phyloP scores from a whole-genome alignment of 1,284 basidiomycete species.

The Coniferiporia sulphurascens region DNA sequence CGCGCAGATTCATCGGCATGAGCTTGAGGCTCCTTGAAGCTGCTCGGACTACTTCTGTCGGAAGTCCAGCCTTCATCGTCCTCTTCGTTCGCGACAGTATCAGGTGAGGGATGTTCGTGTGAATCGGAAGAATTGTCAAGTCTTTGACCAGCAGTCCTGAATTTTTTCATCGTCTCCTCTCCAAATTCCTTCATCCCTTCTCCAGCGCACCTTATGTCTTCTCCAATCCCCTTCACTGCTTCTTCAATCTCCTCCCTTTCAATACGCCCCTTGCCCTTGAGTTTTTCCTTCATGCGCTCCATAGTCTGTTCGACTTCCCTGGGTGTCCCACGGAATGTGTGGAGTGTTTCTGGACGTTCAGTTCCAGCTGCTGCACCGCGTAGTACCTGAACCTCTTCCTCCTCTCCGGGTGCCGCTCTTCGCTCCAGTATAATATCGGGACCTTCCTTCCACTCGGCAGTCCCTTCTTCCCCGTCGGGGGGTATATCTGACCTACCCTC shows the following conservation, averaged over 20 bases:
- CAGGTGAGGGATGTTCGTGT: conserved; percentile 21
- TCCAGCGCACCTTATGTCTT: background rate
- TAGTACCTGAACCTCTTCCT: conserved; percentile 40
- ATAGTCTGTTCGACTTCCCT: conserved; percentile 5
- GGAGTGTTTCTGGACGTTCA: conserved; percentile 11
- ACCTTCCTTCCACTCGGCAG: conserved; percentile 67
- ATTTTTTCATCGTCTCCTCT: conserved; percentile 1
- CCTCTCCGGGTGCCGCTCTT: conserved; percentile 49
- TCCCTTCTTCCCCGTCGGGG: conserved; percentile 40
- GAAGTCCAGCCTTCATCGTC: conserved; percentile 48
- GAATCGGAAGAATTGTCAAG: background rate
- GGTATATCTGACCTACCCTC: conserved; percentile 29
- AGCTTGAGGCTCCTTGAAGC: background rate
- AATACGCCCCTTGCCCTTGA: background rate
- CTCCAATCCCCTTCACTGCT: background rate
- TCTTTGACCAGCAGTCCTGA: background rate
- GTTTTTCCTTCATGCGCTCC: conserved; percentile 1
- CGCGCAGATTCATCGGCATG: background rate
- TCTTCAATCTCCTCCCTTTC: conserved; percentile 11
- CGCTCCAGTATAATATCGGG: conserved; percentile 63
- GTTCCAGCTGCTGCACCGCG: conserved; percentile 13
- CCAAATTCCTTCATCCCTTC: conserved; percentile 8
- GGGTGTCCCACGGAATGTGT: conserved; percentile 1
- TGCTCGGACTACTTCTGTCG: conserved; percentile 29
- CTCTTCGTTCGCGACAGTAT: conserved; percentile 25